phyloP scores from a whole-genome alignment of 768 basidiomycete species.

The Hebeloma cylindrosporum region DNA sequence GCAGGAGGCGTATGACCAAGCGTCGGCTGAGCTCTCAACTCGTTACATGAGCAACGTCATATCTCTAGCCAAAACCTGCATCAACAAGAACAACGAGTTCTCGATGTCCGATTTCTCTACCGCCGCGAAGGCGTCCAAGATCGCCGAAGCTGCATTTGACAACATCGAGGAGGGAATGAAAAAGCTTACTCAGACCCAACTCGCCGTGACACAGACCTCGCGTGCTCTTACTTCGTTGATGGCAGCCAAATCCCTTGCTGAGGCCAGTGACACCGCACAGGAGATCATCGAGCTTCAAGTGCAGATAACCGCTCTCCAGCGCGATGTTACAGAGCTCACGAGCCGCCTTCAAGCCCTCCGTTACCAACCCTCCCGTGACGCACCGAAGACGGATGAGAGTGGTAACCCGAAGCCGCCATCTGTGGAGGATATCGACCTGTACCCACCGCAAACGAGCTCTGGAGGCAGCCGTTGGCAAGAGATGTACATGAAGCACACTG shows the following conservation, averaged over 20 bases:
- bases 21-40: conserved; percentile 19
- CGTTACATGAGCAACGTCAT: conserved; percentile 24
- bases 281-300: conserved; percentile 17
- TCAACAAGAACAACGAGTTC: conserved; percentile 15
- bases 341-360: conserved; percentile 15
- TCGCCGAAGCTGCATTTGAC: too few relatives aligned
- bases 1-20: conserved; percentile 15
- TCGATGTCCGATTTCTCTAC: conserved; percentile 8
- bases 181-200: too few relatives aligned
- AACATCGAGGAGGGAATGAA: too few relatives aligned
- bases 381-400: too few relatives aligned
- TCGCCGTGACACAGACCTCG: conserved; percentile 15
- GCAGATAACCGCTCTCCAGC: conserved; percentile 16
- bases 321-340: conserved; percentile 21
- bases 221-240: conserved; percentile 18
- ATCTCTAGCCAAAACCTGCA: conserved; percentile 23
- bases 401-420: too few relatives aligned
- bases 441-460: conserved; percentile 2
- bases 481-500: conserved; percentile 13
- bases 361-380: neutral
- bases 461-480: conserved; percentile 28
- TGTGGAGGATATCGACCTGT: neutral
- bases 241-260: conserved; percentile 18
- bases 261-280: conserved; percentile 20
- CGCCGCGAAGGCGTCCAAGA: too few relatives aligned